Evolutionary conservation across 129 eudicot species (phyloP).

Genomic region (Saussurea involucrata): DNA sequence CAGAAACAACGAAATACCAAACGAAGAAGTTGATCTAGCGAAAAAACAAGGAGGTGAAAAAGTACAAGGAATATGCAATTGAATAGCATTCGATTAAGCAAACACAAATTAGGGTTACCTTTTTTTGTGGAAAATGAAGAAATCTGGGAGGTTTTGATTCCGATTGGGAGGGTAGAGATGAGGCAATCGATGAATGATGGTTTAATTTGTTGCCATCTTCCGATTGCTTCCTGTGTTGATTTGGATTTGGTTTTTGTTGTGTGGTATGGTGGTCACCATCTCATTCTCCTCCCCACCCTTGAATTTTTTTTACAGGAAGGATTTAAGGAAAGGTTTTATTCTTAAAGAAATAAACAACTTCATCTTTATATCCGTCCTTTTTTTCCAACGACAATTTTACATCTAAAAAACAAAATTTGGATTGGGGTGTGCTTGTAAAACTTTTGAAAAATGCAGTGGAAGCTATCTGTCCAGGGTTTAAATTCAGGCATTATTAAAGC

Average conservation of each 20-base stretch:
- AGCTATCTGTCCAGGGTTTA: too few relatives aligned
- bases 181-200: constrained; percentile 22
- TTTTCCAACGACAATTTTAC: background rate
- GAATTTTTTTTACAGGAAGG: background rate
- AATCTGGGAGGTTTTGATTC: background rate
- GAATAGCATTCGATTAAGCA: background rate
- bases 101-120: constrained; percentile 26
- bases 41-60: constrained; percentile 2
- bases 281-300: constrained; percentile 7
- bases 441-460: too few relatives aligned
- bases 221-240: constrained; percentile 24
- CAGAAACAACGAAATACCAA: background rate
- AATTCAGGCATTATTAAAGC: too few relatives aligned
- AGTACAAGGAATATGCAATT: background rate
- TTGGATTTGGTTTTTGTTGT: constrained; percentile 7
- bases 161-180: constrained; percentile 18
- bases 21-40: background rate
- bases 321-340: background rate
- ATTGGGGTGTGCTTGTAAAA: too few relatives aligned
- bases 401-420: background rate
- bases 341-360: background rate
- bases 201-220: background rate
- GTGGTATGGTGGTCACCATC: constrained; percentile 26
- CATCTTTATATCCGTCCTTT: background rate
- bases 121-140: background rate